Evolutionary conservation across 2,329 filamentous ascomycete genomes (phyloP).

Genomic region (Alternaria dauci): DNA sequence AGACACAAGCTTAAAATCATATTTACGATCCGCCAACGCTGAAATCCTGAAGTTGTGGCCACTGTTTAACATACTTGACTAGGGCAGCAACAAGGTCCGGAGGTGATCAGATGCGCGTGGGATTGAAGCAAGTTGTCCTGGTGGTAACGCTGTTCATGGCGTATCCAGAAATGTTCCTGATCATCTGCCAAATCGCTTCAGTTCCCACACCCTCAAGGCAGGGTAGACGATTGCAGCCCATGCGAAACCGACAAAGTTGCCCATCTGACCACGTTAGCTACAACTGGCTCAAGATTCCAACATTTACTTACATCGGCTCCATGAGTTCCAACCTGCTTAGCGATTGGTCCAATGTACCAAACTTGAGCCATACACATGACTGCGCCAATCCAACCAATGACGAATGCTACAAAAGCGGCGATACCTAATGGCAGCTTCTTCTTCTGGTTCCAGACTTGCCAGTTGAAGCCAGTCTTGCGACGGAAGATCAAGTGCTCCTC

Average conservation of each 20-base stretch:
- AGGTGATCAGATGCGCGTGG: not conserved
- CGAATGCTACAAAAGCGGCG: conserved; percentile 68
- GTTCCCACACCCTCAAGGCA: conserved; percentile 61
- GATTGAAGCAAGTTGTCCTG: not conserved
- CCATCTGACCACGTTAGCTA: conserved; percentile 54
- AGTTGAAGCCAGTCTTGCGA: conserved; percentile 62
- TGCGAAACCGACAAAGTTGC: conserved; percentile 67
- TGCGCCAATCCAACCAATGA: conserved; percentile 71
- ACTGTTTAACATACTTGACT: not conserved
- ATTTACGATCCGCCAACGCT: not conserved
- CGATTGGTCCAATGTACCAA: conserved; percentile 73
- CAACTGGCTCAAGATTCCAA: not conserved
- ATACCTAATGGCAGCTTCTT: conserved; percentile 68
- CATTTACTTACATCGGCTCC: conserved; percentile 62
- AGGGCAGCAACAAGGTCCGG: not conserved
- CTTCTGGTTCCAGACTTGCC: conserved; percentile 68
- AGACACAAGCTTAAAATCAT: not conserved
- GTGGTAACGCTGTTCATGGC: not conserved
- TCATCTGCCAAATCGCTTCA: conserved; percentile 60
- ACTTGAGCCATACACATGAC: conserved; percentile 74
- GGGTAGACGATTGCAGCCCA: conserved; percentile 67
- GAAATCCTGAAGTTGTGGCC: not conserved
- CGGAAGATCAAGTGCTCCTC: conserved; percentile 71
- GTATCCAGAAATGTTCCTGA: not conserved
- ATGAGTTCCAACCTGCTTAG: conserved; percentile 64